A percentile compares a stretch with the other conserved stretches of the same genome.
Evolutionary conservation across 805 yeast genomes (phyloP).

Genomic region (Zygotorulaspora florentina): DNA sequence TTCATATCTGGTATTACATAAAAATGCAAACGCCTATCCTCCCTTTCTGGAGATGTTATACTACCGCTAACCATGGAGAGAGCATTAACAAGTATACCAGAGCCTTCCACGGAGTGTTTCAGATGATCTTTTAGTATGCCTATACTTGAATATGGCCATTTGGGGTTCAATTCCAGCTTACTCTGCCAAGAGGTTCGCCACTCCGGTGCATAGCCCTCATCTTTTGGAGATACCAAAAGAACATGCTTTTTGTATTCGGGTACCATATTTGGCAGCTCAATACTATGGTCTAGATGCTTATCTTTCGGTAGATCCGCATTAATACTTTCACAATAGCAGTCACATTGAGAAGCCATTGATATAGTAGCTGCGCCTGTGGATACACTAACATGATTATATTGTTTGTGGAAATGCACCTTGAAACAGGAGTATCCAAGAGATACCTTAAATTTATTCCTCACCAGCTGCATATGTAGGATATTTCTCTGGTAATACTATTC

Average conservation of each 20-base stretch:
- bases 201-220: slow-evolving; percentile 9
- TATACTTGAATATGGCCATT: slow-evolving; percentile 25
- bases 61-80: slow-evolving; percentile 14
- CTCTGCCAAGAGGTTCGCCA: slow-evolving; percentile 26
- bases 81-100: slow-evolving; percentile 20
- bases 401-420: slow-evolving; percentile 11
- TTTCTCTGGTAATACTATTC: no score
- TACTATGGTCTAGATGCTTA: slow-evolving; percentile 11
- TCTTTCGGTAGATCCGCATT: slow-evolving; percentile 14
- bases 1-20: slow-evolving; percentile 26
- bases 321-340: slow-evolving; percentile 18
- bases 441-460: background rate
- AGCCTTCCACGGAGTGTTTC: slow-evolving; percentile 12
- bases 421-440: background rate
- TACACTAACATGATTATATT: slow-evolving; percentile 12
- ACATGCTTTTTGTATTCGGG: slow-evolving; percentile 28
- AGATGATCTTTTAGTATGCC: slow-evolving; percentile 15
- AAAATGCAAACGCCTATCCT: slow-evolving; percentile 5
- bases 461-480: no score
- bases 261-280: slow-evolving; percentile 15
- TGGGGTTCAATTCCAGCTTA: slow-evolving; percentile 21
- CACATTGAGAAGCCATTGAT: slow-evolving; percentile 6
- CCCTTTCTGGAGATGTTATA: slow-evolving; percentile 3
- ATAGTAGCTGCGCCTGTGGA: background rate
- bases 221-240: slow-evolving; percentile 19